Evolutionary conservation across 768 basidiomycete species (phyloP), one percentile per base, ranked within the genome.

Genomic region (Leccinum uliginosum): DNA sequence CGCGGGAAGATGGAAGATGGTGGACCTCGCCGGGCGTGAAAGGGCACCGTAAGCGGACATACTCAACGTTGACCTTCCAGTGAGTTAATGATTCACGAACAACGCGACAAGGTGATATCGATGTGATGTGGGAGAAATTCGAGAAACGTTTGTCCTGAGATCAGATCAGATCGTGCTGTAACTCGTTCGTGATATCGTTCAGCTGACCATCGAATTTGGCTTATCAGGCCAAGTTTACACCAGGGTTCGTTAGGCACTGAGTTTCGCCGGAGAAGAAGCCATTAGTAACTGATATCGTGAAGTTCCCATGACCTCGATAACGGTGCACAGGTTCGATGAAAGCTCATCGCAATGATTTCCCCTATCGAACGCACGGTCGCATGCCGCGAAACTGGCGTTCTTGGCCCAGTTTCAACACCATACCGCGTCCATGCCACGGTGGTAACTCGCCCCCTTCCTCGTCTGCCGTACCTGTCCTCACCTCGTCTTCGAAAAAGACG

Each of bases 41-140:
- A 91, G 83, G 5, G 80, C 73, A 14, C 89, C 88, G 74, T 93
- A 93, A 0, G 89, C 88, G 29, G 86, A 86, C 86, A 89, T 50
- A 15, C 23, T 15, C 46, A 29, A 24, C 27, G 27, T 6, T 43
- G 15, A 29, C 24, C 23, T 47, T 47, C 23, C 15, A 10, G 46
- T 15, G 26, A 27, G 14, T 26, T 47, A 24, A 47, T 21, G 48
- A 49, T n/a, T 49, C 26, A 14, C 26, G 29, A 49, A 49, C 21
- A 30, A 50, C n/a, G 49, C 27, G 40, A 58, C 35, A 46, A 34
- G 46, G 54, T 14, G 24, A 11, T 24, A 47, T 47, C 9, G 48
- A 49, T 49, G 29, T 30, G 60, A 62, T 26, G 9, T 27, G 35
- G 19, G 48, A 30, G 29, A 21, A 21, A 38, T 7, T 26, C 24